Evolutionary conservation across 2,329 filamentous ascomycete genomes (phyloP), one percentile per base, ranked within the genome.

Genomic region (Ophiostoma ulmi): DNA sequence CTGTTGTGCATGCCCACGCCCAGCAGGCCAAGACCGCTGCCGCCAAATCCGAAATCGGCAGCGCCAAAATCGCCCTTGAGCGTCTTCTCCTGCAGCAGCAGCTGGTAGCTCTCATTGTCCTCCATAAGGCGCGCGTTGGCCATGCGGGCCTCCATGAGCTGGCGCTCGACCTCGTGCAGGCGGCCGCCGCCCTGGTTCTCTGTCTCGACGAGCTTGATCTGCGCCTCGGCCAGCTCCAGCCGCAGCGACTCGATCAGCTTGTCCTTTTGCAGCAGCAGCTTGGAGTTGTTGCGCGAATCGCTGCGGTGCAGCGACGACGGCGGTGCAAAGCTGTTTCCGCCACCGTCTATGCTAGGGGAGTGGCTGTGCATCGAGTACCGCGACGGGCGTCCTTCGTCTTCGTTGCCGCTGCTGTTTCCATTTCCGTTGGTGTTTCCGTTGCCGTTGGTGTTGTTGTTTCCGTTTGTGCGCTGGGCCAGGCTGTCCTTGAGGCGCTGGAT

Each of bases 101-200:
- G 86, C 80, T 98, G 94, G 80, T 97, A 99, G 81, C 93, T 97
- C 81, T 99, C 95, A 77, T 98, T 98, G 80, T 99, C 95, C 81
- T 99, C 95, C 91, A 97, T 95, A 73, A 99, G 84, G 65, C 94
- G 88, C 71, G 95, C 95, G 78, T 98, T 99, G 75, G 93, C 91
- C 91, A 98, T 95, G 76, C 94, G 92, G 55, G 93, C 90, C 78
- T 98, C 94, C 81, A 97, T 89, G 69, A 98, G 86, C 74, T 92
- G 88, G 76, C 91, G 90, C 81, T 98, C 94, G n/a, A 98, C 87
- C 79, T 97, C 93, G 75, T 92, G 91, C 77, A 97, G 83, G 38
- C 91, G 89, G 65, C 93, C 93, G 69, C 94, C 94, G 69, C 93
- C 94, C 80, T 91, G 89, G 79, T 97, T 97, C 80, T 98, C 94